These are phyloP conservation scores for Knoxia roxburghii DNA, from an alignment of 257 asterid genomes.

Conservation along the genomic window DNA sequence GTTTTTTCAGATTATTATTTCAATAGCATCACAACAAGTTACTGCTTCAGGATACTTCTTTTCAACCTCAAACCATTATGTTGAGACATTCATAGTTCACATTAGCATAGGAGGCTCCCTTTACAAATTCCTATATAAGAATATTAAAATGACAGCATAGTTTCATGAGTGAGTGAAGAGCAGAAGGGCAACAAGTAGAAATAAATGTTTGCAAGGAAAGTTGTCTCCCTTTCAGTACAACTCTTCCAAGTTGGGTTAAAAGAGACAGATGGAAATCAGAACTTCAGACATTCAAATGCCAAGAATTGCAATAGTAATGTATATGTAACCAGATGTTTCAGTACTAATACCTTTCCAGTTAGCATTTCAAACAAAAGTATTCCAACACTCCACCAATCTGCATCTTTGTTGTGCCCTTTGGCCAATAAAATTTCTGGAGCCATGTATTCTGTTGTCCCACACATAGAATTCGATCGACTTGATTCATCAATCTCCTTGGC, in stretches of 20 bases:
- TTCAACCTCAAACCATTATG: neutral
- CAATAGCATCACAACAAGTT: neutral
- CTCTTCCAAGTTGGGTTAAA: neutral
- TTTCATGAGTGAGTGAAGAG: neutral
- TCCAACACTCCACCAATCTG: conserved; percentile 98
- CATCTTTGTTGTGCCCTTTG: conserved; percentile 77
- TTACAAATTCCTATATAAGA: neutral
- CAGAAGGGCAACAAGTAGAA: too few species aligned
- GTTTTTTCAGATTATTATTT: neutral
- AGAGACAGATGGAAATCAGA: neutral
- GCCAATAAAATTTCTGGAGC: conserved; percentile 84
- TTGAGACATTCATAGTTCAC: neutral
- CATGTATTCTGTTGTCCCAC: conserved; percentile 96
- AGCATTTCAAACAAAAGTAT: conserved; percentile 89
- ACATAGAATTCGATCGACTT: conserved; percentile 80
- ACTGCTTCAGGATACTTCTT: neutral
- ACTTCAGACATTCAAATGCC: neutral
- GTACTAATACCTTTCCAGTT: conserved; percentile 68
- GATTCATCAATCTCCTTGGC: conserved; percentile 89
- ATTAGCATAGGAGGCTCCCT: neutral
- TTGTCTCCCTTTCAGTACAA: too few species aligned
- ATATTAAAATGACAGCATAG: neutral
- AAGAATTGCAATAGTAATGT: neutral
- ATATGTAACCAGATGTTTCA: conserved; percentile 2
- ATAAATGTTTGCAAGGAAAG: too few species aligned